Evolutionary conservation across 495 filamentous ascomycete species (phyloP).

Genomic region (Neurospora cerealis): DNA sequence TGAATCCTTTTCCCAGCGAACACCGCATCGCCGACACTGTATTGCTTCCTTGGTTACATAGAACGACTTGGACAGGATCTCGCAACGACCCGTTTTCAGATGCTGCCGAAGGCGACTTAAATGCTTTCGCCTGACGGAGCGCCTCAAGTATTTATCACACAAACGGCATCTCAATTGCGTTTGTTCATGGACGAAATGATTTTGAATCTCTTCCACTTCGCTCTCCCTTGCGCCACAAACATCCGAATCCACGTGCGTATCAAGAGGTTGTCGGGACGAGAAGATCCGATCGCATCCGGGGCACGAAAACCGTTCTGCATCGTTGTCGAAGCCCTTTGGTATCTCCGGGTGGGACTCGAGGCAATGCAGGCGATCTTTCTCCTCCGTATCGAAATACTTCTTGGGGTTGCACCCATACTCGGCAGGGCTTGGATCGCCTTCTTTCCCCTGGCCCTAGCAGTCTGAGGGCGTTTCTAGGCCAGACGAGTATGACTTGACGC

Average conservation of each 20-base stretch:
- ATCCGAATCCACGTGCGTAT: background rate
- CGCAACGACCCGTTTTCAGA: background rate
- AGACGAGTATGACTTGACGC: background rate
- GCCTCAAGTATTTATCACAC: background rate
- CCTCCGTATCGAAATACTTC: background rate
- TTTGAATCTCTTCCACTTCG: background rate
- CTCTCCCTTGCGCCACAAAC: background rate
- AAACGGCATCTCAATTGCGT: background rate
- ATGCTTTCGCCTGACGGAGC: background rate
- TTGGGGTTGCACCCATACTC: background rate
- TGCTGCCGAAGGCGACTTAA: background rate
- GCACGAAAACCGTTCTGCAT: background rate
- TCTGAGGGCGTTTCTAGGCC: background rate
- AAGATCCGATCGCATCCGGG: background rate
- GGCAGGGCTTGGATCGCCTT: background rate
- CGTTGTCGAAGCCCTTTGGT: background rate
- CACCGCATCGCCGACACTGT: background rate
- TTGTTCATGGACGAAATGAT: background rate
- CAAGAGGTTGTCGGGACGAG: background rate
- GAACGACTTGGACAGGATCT: background rate
- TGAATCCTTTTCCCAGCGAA: too few relatives aligned
- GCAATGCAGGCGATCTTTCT: background rate
- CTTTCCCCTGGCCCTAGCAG: background rate
- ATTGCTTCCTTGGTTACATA: background rate
- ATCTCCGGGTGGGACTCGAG: background rate